These are phyloP conservation scores for Nitzschia inconspicua DNA, from an alignment of 108 stramenopile genomes.

Conservation along the genomic window DNA sequence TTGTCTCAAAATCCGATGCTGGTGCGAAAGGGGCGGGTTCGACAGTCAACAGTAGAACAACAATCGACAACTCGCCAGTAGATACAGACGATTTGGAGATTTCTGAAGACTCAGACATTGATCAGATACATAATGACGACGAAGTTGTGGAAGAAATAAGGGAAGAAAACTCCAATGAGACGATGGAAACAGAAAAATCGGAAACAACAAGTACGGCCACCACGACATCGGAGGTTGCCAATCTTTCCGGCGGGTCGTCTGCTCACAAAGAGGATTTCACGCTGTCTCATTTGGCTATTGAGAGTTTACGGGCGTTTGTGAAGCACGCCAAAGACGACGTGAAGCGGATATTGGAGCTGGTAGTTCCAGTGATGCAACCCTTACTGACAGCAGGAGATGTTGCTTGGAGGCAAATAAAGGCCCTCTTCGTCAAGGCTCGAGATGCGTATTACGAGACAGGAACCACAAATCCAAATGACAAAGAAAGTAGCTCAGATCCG, in stretches of 20 bases:
- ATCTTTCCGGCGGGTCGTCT: neutral
- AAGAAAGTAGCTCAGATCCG: too few species aligned
- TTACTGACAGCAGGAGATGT: conserved; percentile 24
- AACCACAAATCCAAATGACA: too few species aligned
- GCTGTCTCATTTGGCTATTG: conserved; percentile 1
- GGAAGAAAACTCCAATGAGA: neutral
- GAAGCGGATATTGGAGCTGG: conserved; percentile 16
- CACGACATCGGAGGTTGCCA: neutral
- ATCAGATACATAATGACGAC: too few species aligned
- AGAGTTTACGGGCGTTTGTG: conserved; percentile 8
- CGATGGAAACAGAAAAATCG: neutral
- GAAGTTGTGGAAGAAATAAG: too few species aligned
- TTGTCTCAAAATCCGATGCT: conserved; percentile 3
- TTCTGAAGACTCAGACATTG: too few species aligned
- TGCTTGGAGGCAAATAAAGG: conserved; percentile 21
- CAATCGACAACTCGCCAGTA: too few species aligned
- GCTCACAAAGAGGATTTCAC: conserved; percentile 11
- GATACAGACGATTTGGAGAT: too few species aligned
- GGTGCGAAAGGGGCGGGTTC: too few species aligned
- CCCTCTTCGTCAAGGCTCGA: conserved; percentile 2
- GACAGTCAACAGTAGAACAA: too few species aligned
- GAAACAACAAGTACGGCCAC: neutral
- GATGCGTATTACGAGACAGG: too few species aligned
- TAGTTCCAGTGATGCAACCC: conserved; percentile 20
- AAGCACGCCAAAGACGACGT: conserved; percentile 17